These are phyloP conservation scores for Trametes sp. DNA, from an alignment of 1,284 basidiomycete genomes.

Conservation along the genomic window DNA sequence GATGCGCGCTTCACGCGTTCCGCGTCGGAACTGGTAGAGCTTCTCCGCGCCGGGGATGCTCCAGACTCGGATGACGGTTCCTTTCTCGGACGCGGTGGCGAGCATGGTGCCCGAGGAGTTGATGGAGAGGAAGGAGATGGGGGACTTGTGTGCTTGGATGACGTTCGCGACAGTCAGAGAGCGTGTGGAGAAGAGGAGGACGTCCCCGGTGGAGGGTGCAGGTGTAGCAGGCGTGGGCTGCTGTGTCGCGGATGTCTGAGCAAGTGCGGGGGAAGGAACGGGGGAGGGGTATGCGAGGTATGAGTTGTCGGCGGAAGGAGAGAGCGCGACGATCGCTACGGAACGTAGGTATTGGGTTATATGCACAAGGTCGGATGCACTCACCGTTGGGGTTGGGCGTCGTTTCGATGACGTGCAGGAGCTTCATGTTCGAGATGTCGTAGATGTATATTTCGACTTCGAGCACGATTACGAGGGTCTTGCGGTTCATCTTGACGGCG, in stretches of 20 bases:
- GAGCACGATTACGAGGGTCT: slow-evolving; percentile 94
- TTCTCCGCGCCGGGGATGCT: slow-evolving; percentile 91
- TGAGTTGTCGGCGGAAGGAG: slow-evolving; percentile 94
- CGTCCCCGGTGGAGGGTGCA: slow-evolving; percentile 77
- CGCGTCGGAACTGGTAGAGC: slow-evolving; percentile 93
- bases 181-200: slow-evolving; percentile 93
- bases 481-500: slow-evolving; percentile 95
- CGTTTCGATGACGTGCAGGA: slow-evolving; percentile 97
- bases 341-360: slow-evolving; percentile 7
- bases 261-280: slow-evolving; percentile 80
- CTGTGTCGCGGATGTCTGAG: slow-evolving; percentile 53
- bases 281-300: slow-evolving; percentile 97
- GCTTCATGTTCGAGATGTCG: slow-evolving; percentile 98
- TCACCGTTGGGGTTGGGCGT: slow-evolving; percentile 93
- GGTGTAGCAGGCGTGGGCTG: slow-evolving; percentile 46
- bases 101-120: slow-evolving; percentile 91
- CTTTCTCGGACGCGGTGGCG: slow-evolving; percentile 95
- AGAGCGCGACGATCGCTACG: slow-evolving; percentile 92
- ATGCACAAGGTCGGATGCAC: slow-evolving; percentile 21
- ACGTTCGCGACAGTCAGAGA: slow-evolving; percentile 93
- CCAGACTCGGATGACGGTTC: slow-evolving; percentile 97
- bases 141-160: slow-evolving; percentile 96
- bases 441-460: slow-evolving; percentile 99
- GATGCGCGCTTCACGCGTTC: slow-evolving; percentile 87
- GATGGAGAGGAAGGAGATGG: slow-evolving; percentile 88